A percentile compares a stretch with the other conserved stretches of the same genome.
Evolutionary conservation across 345 rosid species (phyloP).

Genomic region (Gynandropsis gynandra): DNA sequence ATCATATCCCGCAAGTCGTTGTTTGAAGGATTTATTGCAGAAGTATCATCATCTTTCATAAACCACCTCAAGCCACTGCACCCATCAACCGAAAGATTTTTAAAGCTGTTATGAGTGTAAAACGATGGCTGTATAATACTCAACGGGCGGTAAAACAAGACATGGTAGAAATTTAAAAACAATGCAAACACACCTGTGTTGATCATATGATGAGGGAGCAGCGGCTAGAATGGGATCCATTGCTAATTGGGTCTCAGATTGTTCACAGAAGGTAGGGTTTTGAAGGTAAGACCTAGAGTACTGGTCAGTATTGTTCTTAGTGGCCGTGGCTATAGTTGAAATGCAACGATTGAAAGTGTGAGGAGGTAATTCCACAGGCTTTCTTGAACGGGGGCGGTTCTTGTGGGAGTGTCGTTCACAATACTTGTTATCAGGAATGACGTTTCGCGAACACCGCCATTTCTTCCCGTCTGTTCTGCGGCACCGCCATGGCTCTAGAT

Average conservation of each 20-base stretch:
- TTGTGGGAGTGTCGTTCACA: slow-evolving; percentile 84
- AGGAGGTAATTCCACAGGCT: slow-evolving; percentile 76
- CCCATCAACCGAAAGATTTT: slow-evolving; percentile 21
- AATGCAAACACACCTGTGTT: slow-evolving; percentile 40
- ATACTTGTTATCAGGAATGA: slow-evolving; percentile 70
- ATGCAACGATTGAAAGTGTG: slow-evolving; percentile 30
- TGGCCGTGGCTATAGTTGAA: neutral
- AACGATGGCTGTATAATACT: too few relatives aligned
- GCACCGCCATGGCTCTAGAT: slow-evolving; percentile 79
- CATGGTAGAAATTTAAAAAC: too few relatives aligned
- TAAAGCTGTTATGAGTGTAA: too few relatives aligned
- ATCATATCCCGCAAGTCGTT: slow-evolving; percentile 36
- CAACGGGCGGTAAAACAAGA: too few relatives aligned
- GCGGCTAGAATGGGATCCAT: slow-evolving; percentile 24
- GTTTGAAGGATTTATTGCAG: slow-evolving; percentile 25
- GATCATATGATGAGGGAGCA: slow-evolving; percentile 35
- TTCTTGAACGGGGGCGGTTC: slow-evolving; percentile 98
- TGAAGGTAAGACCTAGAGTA: slow-evolving; percentile 20
- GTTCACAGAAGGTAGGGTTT: slow-evolving; percentile 20
- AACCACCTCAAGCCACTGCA: slow-evolving; percentile 79
- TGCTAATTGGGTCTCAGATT: slow-evolving; percentile 21
- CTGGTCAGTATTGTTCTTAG: slow-evolving; percentile 19
- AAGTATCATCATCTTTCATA: slow-evolving; percentile 45
- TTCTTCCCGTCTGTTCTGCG: slow-evolving; percentile 87
- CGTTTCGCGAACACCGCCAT: slow-evolving; percentile 90